Base-by-base conservation (phyloP, 305 asterid genomes). In the Plantago lanceolata region DNA sequence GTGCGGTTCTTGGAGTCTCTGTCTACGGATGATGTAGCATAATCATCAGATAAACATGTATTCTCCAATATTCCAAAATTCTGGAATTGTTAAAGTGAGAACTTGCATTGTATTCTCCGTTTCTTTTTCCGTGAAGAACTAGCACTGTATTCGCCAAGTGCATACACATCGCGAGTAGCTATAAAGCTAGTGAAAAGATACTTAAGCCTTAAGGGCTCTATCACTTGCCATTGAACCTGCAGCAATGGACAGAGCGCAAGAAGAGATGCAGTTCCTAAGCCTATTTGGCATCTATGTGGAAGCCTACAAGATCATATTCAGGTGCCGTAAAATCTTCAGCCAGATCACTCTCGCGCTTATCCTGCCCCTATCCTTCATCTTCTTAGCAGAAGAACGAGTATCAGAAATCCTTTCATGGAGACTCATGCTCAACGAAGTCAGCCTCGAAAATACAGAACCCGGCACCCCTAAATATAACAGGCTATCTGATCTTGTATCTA, bases 341-440 rank as follows among this genome's bases (percentile, higher is more conserved):
- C 81, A 76, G 69, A 76, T 76, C 70, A 76, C 77, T 14, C 7
- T 72, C 5, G 57, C 70, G 16, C 53, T 73, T 2, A 65, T 76
- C 51, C 35, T 72, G 17, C 81, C 81, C 44, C 67, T 76, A 17
- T 68, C 75, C 33, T 68, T 76, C 62, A 57, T 76, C 17, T 72
- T 65, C 66, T 59, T 76, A 8, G 4, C 19, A 47, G 74, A 76
- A 29, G 43, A 43, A 19, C 64, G 60, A 4, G 11, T 72, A 0
- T 68, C 69, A 1, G 43, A 68, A 7, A 13, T 56, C 21, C 37
- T 74, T 19, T 61, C 63, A n/a, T 40, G 45, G 45, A 9, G 45
- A 11, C 45, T 40, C 45, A 40, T 40, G 45, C 45, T 40, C 45
- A 0, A 45, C 43, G 51, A 37, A 57, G 35, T 9, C 13, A 50